Evolutionary conservation across 192 early-diverging fungal species (phyloP).

Genomic region (Geranomyces michiganensis): DNA sequence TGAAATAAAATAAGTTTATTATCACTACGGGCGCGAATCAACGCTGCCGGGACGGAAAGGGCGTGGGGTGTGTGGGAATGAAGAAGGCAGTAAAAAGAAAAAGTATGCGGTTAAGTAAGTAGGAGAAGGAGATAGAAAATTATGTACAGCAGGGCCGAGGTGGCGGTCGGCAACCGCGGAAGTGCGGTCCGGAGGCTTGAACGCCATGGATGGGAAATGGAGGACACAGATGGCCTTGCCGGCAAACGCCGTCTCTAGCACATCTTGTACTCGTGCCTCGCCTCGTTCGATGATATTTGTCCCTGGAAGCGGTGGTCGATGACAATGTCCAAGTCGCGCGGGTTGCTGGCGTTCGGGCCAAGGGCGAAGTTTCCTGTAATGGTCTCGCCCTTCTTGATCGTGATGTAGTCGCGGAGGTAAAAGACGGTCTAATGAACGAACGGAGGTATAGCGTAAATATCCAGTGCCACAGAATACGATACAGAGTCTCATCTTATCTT

Average conservation of each 20-base stretch:
- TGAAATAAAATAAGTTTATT: too few species aligned
- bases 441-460: not conserved
- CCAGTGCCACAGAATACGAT: not conserved
- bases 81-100: too few species aligned
- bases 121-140: too few species aligned
- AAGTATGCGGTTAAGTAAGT: too few species aligned
- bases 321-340: constrained; percentile 90
- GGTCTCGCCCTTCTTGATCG: constrained; percentile 71
- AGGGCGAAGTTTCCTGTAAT: constrained; percentile 71
- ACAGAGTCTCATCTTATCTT: not conserved
- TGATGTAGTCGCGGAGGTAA: constrained; percentile 77
- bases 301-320: constrained; percentile 74
- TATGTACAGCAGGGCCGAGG: too few species aligned
- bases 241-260: constrained; percentile 35
- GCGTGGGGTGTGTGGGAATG: too few species aligned
- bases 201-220: too few species aligned
- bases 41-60: too few species aligned
- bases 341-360: constrained; percentile 80
- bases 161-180: too few species aligned
- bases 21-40: too few species aligned
- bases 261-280: constrained; percentile 73
- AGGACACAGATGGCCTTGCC: too few species aligned
- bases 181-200: too few species aligned
- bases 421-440: constrained; percentile 76
- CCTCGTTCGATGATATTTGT: constrained; percentile 50